Evolutionary conservation across 495 filamentous ascomycete genomes (phyloP), one percentile per base, ranked within the genome.

Genomic region (Thermothielavioides terrestris): DNA sequence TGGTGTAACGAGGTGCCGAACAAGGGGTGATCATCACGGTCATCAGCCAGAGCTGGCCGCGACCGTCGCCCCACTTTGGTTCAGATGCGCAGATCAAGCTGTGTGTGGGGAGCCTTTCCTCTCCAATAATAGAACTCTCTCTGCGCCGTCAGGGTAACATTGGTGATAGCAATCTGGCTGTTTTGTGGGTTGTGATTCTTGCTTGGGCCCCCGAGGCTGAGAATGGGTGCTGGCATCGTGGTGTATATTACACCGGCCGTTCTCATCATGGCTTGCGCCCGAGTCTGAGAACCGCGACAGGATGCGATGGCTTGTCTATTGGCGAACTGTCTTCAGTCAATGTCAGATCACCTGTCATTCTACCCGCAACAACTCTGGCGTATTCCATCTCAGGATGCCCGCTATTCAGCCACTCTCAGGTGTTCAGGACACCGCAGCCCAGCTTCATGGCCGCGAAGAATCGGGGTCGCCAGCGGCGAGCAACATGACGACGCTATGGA

Each of bases 401-500:
- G 20, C 4, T 7, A 20, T 39, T 25, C 4, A 3, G 15, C 3
- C n/a, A 15, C 20, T 6, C 8, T 42, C 27, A 10, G n/a, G 21
- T 6, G 15, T 21, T 20, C 37, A 46, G 12, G 37, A 26, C 17
- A n/a, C 36, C 18, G 21, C 12, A 36, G 8, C 14, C 30, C 21
- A 14, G n/a, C 40, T 3, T 34, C 39, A 27, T 14, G 7, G 26
- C 9, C 21, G 9, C 23, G 32, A 50, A 6, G 11, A 44, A 18
- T 22, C 27, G 8, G 38, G 3, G 7, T 1, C 20, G 26, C 17
- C 20, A 1, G 34, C 18, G 7, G 40, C n/a, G 2, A 45, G 26
- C 47, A 56, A 36, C 51, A 21, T n/a, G n/a, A n/a, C 40, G 7
- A 28, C 27, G 22, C 32, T 35, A 6, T 72, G 68, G 70, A 40